Evolutionary conservation across 2,329 filamentous ascomycete genomes (phyloP), one percentile per base, ranked within the genome.

Genomic region (Cryphonectria nitschkei): DNA sequence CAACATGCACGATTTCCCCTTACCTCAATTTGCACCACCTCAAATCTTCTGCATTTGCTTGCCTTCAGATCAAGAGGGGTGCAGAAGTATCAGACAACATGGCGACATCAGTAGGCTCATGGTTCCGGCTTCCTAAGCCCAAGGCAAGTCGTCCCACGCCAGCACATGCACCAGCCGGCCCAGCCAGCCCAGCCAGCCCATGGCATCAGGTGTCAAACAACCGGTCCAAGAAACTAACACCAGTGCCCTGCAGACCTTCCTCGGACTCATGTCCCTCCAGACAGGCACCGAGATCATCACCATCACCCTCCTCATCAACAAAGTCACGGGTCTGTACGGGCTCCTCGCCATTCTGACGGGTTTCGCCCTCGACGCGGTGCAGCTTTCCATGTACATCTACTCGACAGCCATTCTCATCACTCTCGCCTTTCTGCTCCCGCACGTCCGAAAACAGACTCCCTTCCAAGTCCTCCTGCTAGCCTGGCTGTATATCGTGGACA

Each of bases 371-470:
- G 95, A 93, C 68, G 86, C 90, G 41, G 87, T 96, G 34, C 95
- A 98, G 81, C 87, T 97, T 70, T 93, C 92, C 70, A 96, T 97
- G 86, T 98, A 97, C 85, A 86, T 97, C 65, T 97, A 97, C 86
- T 96, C 93, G 37, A 86, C 96, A 73, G 76, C 88, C 73, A 87
- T 92, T 39, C 89, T 97, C 74, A 84, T 86, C 74, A 82, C 92
- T 62, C 87, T 93, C 75, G 85, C 88, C 67, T 87, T 89, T 76
- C 90, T 97, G 64, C 87, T 93, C 77, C 92, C 92, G 65, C 92
- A 96, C 79, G 93, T 98, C 79, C 91, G 93, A 74, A 87, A 89
- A 76, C 92, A 93, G 77, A 90, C 88, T 41, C 92, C 94, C 0
- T 88, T 97, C 70, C 90, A 97, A 77, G 93, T 90, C 76, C 86